Conservation (phyloP, 2,329 filamentous ascomycete species). For the Dothideomycetidae sp. region DNA sequence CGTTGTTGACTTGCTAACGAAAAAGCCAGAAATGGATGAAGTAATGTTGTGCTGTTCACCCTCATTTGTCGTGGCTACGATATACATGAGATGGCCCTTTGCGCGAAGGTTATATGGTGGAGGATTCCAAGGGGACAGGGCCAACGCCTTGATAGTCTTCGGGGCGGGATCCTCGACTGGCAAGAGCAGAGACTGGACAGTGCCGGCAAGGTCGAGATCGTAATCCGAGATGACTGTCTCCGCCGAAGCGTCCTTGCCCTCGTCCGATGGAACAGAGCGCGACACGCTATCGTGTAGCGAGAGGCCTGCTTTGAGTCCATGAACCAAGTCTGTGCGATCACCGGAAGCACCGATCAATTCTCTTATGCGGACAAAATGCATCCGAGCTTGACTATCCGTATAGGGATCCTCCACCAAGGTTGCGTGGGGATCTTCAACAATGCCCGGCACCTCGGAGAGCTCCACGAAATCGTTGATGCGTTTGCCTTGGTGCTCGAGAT, state of each 20-base stretch:
- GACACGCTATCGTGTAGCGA: slow-evolving; percentile 72
- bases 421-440: slow-evolving; percentile 64
- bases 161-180: slow-evolving; percentile 51
- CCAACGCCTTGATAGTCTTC: slow-evolving; percentile 80
- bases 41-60: slow-evolving; percentile 93
- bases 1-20: slow-evolving; percentile 90
- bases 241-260: slow-evolving; percentile 8
- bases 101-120: slow-evolving; percentile 83
- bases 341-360: slow-evolving; percentile 89
- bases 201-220: slow-evolving; percentile 56
- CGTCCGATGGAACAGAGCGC: slow-evolving; percentile 2
- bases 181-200: slow-evolving; percentile 59
- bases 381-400: slow-evolving; percentile 92
- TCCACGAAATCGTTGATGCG: slow-evolving; percentile 92
- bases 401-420: slow-evolving; percentile 85
- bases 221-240: slow-evolving; percentile 48
- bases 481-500: slow-evolving; percentile 78
- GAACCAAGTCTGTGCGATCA: slow-evolving; percentile 71
- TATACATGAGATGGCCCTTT: slow-evolving; percentile 82
- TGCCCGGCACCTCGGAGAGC: slow-evolving; percentile 72
- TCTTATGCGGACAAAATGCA: slow-evolving; percentile 81
- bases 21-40: slow-evolving; percentile 86
- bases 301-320: slow-evolving; percentile 70
- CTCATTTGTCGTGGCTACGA: slow-evolving; percentile 79
- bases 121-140: slow-evolving; percentile 90